Conservation (phyloP, 441 rosid species). For the Adansonia rubrostipa region DNA sequence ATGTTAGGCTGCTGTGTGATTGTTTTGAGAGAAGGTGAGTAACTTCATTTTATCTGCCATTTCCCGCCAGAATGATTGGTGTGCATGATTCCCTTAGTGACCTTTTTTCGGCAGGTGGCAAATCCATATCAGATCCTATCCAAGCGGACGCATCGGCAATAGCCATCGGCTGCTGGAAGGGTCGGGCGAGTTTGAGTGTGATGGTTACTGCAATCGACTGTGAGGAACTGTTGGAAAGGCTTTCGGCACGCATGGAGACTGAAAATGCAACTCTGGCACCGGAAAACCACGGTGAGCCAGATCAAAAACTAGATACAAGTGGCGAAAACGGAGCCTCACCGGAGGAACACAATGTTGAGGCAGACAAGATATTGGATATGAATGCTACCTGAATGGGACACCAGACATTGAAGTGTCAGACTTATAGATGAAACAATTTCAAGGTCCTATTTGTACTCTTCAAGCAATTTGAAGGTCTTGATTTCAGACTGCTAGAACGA, state of each 20-base stretch:
- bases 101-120: constrained; percentile 43
- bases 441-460: not conserved
- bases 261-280: constrained; percentile 23
- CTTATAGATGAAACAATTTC: not conserved
- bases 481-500: not conserved
- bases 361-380: constrained; percentile 23
- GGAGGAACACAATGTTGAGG: constrained; percentile 29
- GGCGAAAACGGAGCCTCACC: constrained; percentile 27
- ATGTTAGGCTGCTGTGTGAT: constrained; percentile 87
- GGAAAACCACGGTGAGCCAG: constrained; percentile 28
- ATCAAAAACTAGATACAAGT: constrained; percentile 25
- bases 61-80: not conserved
- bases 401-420: not conserved
- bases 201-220: constrained; percentile 90
- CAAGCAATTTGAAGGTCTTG: not conserved
- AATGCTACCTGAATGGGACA: constrained; percentile 16
- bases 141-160: constrained; percentile 53
- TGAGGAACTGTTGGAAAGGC: constrained; percentile 82
- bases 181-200: constrained; percentile 73
- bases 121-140: constrained; percentile 36
- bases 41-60: not conserved
- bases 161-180: constrained; percentile 96
- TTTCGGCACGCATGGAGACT: constrained; percentile 42
- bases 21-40: constrained; percentile 67
- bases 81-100: not conserved